Conservation (phyloP, 768 basidiomycete species). For the Ephemerocybe angulata region DNA sequence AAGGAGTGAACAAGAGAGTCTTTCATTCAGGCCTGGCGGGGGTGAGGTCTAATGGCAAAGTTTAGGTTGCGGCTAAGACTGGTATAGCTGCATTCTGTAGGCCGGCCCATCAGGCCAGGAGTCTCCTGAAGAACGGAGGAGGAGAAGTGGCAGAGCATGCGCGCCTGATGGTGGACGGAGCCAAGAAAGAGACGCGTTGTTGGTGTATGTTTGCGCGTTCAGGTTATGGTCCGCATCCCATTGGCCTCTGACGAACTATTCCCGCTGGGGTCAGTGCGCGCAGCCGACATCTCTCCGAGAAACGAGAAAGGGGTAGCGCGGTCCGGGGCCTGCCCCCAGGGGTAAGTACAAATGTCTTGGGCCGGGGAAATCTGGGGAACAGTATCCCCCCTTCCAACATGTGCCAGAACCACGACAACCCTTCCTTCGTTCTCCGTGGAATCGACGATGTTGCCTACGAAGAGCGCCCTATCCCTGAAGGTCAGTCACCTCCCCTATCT, state of each 20-base stretch:
- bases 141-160: background rate
- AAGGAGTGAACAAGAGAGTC: constrained; percentile 9
- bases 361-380: background rate
- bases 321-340: constrained; percentile 11
- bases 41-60: background rate
- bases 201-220: background rate
- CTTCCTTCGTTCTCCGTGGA: constrained; percentile 71
- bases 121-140: background rate
- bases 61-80: background rate
- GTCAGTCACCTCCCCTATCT: constrained; percentile 33
- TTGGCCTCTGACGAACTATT: background rate
- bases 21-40: background rate
- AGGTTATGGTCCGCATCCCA: background rate
- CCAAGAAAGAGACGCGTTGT: background rate
- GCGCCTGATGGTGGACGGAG: background rate
- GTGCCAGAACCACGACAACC: constrained; percentile 61
- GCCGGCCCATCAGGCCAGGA: background rate
- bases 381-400: constrained; percentile 17
- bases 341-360: constrained; percentile 5
- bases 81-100: no score
- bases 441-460: constrained; percentile 71
- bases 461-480: constrained; percentile 68
- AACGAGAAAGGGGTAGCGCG: background rate
- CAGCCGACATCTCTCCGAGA: constrained; percentile 11
- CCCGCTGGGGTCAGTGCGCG: background rate